Conservation (phyloP, 148 eudicot genomes). For the Heliosperma pusillum region DNA sequence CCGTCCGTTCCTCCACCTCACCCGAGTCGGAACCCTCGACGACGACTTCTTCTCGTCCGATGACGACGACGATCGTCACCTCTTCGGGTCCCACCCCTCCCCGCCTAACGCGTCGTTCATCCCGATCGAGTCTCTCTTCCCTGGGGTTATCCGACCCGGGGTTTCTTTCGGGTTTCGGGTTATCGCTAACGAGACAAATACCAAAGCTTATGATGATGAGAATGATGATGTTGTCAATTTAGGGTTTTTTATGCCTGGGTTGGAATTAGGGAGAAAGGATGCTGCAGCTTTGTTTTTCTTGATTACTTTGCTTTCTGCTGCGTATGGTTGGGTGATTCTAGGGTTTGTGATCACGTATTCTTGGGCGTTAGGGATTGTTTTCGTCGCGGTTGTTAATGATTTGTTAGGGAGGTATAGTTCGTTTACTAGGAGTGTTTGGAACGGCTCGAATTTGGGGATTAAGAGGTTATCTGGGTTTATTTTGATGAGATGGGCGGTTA, state of each 20-base stretch:
- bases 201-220: neutral
- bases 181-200: neutral
- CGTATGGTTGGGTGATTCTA: constrained; percentile 71
- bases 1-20: constrained; percentile 69
- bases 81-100: constrained; percentile 30
- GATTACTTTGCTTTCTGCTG: constrained; percentile 52
- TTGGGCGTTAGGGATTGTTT: constrained; percentile 68
- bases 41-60: constrained; percentile 86
- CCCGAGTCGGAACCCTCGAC: constrained; percentile 80
- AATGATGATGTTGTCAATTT: constrained; percentile 40
- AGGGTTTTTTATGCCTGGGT: constrained; percentile 48
- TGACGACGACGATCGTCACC: constrained; percentile 43
- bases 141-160: constrained; percentile 30
- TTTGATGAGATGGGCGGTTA: constrained; percentile 86
- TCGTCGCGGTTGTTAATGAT: constrained; percentile 55
- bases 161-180: constrained; percentile 29
- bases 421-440: constrained; percentile 42
- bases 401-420: constrained; percentile 48
- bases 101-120: constrained; percentile 32
- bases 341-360: constrained; percentile 76
- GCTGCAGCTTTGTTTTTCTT: constrained; percentile 58
- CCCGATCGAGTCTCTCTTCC: constrained; percentile 26
- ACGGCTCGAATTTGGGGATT: constrained; percentile 63
- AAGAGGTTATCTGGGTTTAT: constrained; percentile 71
- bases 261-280: constrained; percentile 57